A percentile compares a stretch with the other conserved stretches of the same genome.
These are phyloP conservation scores for Astrothelium subdiscretum DNA, from an alignment of 495 filamentous ascomycete genomes.

Conservation along the genomic window DNA sequence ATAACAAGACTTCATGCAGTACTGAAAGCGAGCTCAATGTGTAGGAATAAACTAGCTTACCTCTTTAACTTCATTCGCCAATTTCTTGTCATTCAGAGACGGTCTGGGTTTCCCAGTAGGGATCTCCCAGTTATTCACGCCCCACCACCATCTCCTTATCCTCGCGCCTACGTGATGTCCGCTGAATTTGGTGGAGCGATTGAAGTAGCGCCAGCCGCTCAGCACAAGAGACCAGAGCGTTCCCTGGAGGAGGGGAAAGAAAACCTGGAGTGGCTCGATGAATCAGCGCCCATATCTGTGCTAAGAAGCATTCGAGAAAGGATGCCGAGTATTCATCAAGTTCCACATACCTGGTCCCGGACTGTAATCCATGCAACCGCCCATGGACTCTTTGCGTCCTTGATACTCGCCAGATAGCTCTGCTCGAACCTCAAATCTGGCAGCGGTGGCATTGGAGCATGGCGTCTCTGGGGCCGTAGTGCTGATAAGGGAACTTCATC, in stretches of 20 bases:
- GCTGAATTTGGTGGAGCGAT: constrained; percentile 55
- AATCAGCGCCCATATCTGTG: neutral
- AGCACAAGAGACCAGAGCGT: constrained; percentile 70
- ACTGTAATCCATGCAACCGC: constrained; percentile 72
- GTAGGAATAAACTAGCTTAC: constrained; percentile 29
- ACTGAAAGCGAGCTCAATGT: neutral
- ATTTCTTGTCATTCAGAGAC: constrained; percentile 17
- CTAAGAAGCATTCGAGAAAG: neutral
- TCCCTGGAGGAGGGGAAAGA: constrained; percentile 75
- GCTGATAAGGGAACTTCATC: constrained; percentile 32
- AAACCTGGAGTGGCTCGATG: constrained; percentile 41
- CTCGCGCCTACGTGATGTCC: constrained; percentile 60
- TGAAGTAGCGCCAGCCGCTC: constrained; percentile 75
- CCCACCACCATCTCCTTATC: constrained; percentile 80
- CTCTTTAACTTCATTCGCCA: constrained; percentile 36
- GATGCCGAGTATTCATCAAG: constrained; percentile 3
- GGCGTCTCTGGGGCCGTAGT: constrained; percentile 38
- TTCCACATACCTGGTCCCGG: constrained; percentile 61
- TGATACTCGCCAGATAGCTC: constrained; percentile 82
- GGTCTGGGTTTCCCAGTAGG: constrained; percentile 26
- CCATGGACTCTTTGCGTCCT: constrained; percentile 61
- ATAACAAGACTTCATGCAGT: neutral
- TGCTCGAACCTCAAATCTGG: constrained; percentile 95
- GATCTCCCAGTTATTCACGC: constrained; percentile 74
- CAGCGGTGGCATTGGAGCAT: constrained; percentile 58